Evolutionary conservation across 2,329 filamentous ascomycete genomes (phyloP), one percentile per base, ranked within the genome.

Genomic region (Blastomyces gilchristii): DNA sequence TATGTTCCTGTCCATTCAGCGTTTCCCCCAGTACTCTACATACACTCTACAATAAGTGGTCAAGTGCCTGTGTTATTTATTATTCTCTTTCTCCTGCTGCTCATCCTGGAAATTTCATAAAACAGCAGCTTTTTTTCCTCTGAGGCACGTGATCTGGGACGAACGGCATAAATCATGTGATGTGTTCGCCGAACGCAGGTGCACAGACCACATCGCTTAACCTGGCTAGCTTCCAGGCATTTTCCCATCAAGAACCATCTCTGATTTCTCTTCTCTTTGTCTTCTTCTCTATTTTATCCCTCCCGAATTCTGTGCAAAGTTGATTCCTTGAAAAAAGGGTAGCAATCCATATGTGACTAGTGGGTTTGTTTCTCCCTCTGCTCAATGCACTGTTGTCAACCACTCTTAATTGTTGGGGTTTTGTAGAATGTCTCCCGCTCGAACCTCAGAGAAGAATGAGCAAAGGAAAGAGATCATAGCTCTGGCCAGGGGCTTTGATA

Each of bases 401-500:
- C n/a, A 28, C 14, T n/a, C 9, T 54, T 54, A 9, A 49, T 31
- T 58, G 41, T 41, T 18, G n/a, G 57, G 41, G 25, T 58, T 25
- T 5, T 28, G 12, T 22, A 47, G 41, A 57, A 75, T 76, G 72
- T 72, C 74, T 64, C 71, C 73, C 65, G 69, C 71, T 63, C 66
- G 67, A 61, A 68, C 71, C 31, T 58, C 68, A 64, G 67, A 69
- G 59, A 67, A 72, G 52, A 63, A 66, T 64, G 73, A 72, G 68
- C 71, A 72, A 62, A 72, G 74, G 62, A 69, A 68, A 63, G 73
- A 75, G 65, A 49, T 77, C 49, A 70, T 75, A 63, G 71, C 71
- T 22, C 66, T 78, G 58, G 73, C 74, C 58, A 71, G 70, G 68
- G 75, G 74, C 52, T 76, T 78, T 65, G 75, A 77, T 73, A 74